Evolutionary conservation across 2,329 filamentous ascomycete species (phyloP), one percentile per base, ranked within the genome.

Genomic region (Exutisphaerella laricina): DNA sequence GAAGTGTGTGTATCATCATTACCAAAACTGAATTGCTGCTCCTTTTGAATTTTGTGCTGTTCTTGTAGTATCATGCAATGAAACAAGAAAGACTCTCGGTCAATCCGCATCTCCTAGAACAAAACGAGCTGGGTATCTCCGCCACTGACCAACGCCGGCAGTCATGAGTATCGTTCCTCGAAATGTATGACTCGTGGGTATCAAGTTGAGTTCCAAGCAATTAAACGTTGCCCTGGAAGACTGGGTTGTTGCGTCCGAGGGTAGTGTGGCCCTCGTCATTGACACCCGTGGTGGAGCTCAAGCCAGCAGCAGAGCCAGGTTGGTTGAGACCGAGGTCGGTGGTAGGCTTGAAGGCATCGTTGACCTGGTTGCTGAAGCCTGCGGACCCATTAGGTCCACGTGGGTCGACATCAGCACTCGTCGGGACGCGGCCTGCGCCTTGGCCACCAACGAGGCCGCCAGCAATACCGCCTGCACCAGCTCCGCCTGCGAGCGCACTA

Each of bases 181-280:
- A n/a, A n/a, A 47, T 34, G 36, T 41, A 31, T 31, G 21, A 44
- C 41, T 46, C 39, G 30, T 41, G 38, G 33, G 40, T 30, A 34
- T 34, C 31, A 36, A 40, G 34, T 36, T 36, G 21, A 34, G 37
- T 31, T 14, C 16, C 17, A 33, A 21, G 33, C 4, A 31, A 22
- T 54, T 64, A 66, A 41, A 60, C 60, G 22, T 46, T 39, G 39
- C 69, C 67, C 37, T 63, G 64, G 53, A 67, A 61, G 29, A 70
- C 68, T 4, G 67, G 67, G 63, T 70, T 70, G 50, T 65, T 53
- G 26, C 60, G 58, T 45, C 67, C 67, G 26, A 70, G 61, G 2
- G 61, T 59, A 39, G 68, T 71, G 59, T 66, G 58, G 49, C 54
- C 57, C 5, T 26, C 25, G n/a, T 31, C 26, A 16, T 4, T 23